phyloP scores from a whole-genome alignment of 805 yeast species.

The Saccharomycopsis babjevae region DNA sequence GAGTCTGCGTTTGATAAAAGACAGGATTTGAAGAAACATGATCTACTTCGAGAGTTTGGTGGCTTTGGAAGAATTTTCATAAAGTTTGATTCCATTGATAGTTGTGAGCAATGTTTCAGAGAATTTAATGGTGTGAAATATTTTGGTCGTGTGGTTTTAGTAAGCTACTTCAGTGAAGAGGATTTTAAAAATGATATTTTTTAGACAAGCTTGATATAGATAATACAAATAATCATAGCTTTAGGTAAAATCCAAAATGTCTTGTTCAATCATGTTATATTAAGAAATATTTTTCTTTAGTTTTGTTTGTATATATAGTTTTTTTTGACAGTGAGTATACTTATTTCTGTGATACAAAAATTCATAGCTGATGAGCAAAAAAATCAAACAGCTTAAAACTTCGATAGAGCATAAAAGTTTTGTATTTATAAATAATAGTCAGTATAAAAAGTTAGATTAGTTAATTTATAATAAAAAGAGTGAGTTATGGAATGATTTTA shows the following conservation, averaged over 20 bases:
- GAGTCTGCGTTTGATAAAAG: not conserved
- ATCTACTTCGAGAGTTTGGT: conserved; percentile 24
- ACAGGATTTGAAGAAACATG: conserved; percentile 16
- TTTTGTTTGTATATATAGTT: no score
- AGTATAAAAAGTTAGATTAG: not conserved
- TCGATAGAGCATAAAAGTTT: not conserved
- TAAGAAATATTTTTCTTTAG: not conserved
- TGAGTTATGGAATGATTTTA: not conserved
- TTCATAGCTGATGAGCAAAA: not conserved
- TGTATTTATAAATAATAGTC: not conserved
- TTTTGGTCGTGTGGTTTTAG: conserved; percentile 58
- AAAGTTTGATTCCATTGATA: conserved; percentile 43
- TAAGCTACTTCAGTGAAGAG: conserved; percentile 47
- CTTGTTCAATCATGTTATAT: no score
- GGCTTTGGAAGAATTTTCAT: conserved; percentile 69
- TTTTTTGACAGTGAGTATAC: not conserved
- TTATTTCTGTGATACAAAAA: not conserved
- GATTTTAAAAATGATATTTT: conserved; percentile 41
- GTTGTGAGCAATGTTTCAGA: conserved; percentile 45
- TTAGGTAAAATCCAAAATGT: not conserved
- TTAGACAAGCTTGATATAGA: conserved; percentile 10
- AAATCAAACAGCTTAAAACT: not conserved
- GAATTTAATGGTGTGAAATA: conserved; percentile 56
- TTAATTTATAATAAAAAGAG: not conserved
- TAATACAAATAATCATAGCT: not conserved